Conservation (phyloP, 2,329 filamentous ascomycete genomes). For the Fusarium austroafricanum region DNA sequence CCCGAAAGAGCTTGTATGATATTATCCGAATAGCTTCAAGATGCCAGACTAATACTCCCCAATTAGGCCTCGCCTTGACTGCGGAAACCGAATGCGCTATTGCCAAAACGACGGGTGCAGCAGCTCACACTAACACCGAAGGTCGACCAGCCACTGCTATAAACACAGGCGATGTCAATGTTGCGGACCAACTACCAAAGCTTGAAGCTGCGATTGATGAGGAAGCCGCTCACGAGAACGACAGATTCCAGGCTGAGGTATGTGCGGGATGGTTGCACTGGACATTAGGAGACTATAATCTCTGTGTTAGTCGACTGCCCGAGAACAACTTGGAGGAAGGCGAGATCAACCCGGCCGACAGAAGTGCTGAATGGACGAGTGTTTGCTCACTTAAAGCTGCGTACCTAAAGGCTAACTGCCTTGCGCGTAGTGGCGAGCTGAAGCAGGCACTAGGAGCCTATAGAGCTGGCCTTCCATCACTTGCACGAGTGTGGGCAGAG, state of each 20-base stretch:
- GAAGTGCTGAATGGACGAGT: constrained; percentile 79
- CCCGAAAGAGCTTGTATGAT: constrained; percentile 82
- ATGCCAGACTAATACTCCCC: constrained; percentile 21
- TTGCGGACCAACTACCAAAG: constrained; percentile 59
- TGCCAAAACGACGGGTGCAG: constrained; percentile 61
- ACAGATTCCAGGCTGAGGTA: constrained; percentile 81
- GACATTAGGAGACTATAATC: constrained; percentile 76
- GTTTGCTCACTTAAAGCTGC: constrained; percentile 83
- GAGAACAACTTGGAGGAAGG: constrained; percentile 66
- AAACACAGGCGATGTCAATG: constrained; percentile 58
- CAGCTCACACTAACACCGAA: constrained; percentile 28
- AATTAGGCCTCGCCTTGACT: constrained; percentile 73
- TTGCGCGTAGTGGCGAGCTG: constrained; percentile 61
- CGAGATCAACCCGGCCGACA: constrained; percentile 63
- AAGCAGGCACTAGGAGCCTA: constrained; percentile 74
- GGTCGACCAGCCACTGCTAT: constrained; percentile 57
- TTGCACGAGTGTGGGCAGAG: constrained; percentile 65
- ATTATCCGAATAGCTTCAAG: constrained; percentile 7
- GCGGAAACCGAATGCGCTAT: constrained; percentile 77
- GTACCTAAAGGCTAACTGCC: constrained; percentile 78
- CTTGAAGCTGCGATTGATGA: constrained; percentile 68
- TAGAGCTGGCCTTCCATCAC: constrained; percentile 71
- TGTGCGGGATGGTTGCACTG: constrained; percentile 90
- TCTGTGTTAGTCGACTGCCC: constrained; percentile 67
- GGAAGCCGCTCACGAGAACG: constrained; percentile 65